phyloP scores from a whole-genome alignment of 2,329 filamentous ascomycete genomes.

The Delphinella strobiligena region DNA sequence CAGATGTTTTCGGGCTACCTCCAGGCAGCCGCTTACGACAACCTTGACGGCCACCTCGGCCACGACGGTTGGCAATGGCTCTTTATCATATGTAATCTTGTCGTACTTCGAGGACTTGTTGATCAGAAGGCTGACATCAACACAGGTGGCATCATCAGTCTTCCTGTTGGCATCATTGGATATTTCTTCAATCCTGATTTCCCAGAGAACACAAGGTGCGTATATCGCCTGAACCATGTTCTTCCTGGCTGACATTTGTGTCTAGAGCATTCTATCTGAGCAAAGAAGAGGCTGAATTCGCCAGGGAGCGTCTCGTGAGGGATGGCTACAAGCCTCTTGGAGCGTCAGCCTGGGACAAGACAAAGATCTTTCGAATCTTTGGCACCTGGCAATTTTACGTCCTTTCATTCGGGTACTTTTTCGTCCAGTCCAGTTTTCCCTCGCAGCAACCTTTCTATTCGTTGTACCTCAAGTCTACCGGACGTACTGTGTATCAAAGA shows the following conservation, averaged over 20 bases:
- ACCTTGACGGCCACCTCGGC: slow-evolving; percentile 35
- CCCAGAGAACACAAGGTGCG: slow-evolving; percentile 33
- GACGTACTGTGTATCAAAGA: slow-evolving; percentile 3
- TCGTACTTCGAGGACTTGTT: slow-evolving; percentile 37
- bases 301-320: slow-evolving; percentile 31
- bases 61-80: slow-evolving; percentile 44
- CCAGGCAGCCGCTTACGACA: slow-evolving; percentile 39
- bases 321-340: slow-evolving; percentile 5
- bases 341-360: slow-evolving; percentile 27
- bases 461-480: slow-evolving; percentile 41
- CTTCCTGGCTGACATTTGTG: too few relatives aligned
- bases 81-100: slow-evolving; percentile 18
- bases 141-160: slow-evolving; percentile 34
- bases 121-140: slow-evolving; percentile 40
- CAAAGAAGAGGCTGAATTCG: slow-evolving; percentile 35
- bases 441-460: slow-evolving; percentile 33
- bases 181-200: slow-evolving; percentile 42
- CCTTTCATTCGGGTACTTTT: slow-evolving; percentile 37
- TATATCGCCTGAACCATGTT: too few relatives aligned
- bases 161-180: slow-evolving; percentile 39
- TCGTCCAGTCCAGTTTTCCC: slow-evolving; percentile 45
- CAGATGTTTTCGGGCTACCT: slow-evolving; percentile 52
- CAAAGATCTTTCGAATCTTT: slow-evolving; percentile 21
- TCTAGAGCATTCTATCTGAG: slow-evolving; percentile 33
- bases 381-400: slow-evolving; percentile 38